Evolutionary conservation across 2,329 filamentous ascomycete genomes (phyloP).

Genomic region (Calonectria honghensis): DNA sequence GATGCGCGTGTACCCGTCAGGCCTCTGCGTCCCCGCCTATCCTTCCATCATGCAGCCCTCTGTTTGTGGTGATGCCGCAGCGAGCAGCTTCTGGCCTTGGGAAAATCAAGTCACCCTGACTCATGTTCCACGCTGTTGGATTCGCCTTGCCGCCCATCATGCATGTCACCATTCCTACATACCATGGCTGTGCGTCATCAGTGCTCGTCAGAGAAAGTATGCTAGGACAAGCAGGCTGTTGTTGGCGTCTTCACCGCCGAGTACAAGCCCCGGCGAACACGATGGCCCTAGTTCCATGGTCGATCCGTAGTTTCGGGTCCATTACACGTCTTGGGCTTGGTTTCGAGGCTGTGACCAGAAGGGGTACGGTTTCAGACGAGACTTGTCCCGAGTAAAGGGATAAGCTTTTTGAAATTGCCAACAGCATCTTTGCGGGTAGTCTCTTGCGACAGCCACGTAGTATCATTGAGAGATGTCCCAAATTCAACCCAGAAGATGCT

Average conservation of each 20-base stretch:
- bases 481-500: neutral
- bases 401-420: neutral
- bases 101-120: neutral
- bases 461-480: neutral
- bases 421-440: neutral
- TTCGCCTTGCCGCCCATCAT: neutral
- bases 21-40: neutral
- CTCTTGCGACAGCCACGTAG: neutral
- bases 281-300: neutral
- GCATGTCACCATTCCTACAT: neutral
- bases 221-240: neutral
- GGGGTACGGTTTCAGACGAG: neutral
- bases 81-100: neutral
- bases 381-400: neutral
- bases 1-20: neutral
- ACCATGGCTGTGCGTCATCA: neutral
- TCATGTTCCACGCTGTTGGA: neutral
- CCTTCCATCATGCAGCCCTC: neutral
- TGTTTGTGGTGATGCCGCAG: neutral
- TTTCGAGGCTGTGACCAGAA: neutral
- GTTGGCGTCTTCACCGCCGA: neutral
- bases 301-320: neutral
- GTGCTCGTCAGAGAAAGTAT: neutral
- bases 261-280: neutral
- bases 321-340: neutral